Base-by-base conservation (phyloP, 1,284 basidiomycete species). In the Bondarzewia mesenterica region DNA sequence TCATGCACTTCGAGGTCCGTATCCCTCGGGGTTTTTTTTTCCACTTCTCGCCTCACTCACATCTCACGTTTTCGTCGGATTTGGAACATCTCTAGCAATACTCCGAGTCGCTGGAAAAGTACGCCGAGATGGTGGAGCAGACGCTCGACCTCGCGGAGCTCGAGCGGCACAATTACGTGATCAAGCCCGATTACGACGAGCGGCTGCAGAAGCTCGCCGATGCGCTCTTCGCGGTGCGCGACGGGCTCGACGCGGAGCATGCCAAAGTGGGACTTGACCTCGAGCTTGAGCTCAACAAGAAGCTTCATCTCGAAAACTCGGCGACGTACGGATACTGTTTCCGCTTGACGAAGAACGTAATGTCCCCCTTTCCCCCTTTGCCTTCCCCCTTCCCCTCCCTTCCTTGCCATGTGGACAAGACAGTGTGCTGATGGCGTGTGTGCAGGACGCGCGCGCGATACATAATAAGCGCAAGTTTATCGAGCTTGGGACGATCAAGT, bases 221-320 rank as follows among this genome's bases (percentile, higher is more conserved):
- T 25, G 78, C 84, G 57, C 71, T 99, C 8, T 69, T 56, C 20
- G 58, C 52, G 71, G 70, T 84, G 0, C 80, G 90, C 35, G 91
- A 95, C 61, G 80, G 80, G 1, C 69, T 99, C 15, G 92, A 99
- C 57, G 74, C 75, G 5, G 92, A 97, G 63, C 95, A 98, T 62
- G 70, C 73, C 14, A 60, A 72, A 3, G 85, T 85, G 0, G 89
- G 87, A 6, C 67, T 73, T 6, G 88, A 93, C 46, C 74, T 98
- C 1, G 78, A 74, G 4, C 62, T 99, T n/a, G 93, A 95, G 29
- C 77, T 92, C 1, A 91, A 96, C 62, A 96, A 97, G 71, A 98
- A 98, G 69, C 71, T 99, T 16, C 94, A 98, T 66, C 73, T 99
- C 27, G 96, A 99, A 69, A 95, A 96, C 60, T 91, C 89, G 52